Base-by-base conservation (phyloP, 2,329 filamentous ascomycete genomes). In the Beauveria asiatica region DNA sequence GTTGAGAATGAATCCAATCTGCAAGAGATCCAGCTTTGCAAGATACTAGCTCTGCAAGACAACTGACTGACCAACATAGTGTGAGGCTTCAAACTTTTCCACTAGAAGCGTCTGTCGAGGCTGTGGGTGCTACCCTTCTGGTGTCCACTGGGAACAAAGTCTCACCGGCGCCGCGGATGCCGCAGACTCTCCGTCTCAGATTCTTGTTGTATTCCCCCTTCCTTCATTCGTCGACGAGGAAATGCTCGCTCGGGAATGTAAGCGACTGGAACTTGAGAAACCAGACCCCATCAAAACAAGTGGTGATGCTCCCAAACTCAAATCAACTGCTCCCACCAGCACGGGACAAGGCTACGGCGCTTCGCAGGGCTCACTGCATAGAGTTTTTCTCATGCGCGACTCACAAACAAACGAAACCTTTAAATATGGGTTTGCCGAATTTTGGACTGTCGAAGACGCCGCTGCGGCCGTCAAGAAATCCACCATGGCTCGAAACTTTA, bases 401-500 rank as follows among this genome's bases (percentile, higher is more conserved):
- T 81, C 85, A 49, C 80, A 78, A 62, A 87, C 80, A 4, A 82
- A 90, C 59, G 86, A 89, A 62, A 90, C 87, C 56, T 89, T 89
- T 80, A 83, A 86, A 65, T 95, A 90, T 67, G 90, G 90, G 0
- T 95, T 95, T 72, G 90, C 86, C 1, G 90, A 95, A 71, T 95
- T 92, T 69, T 86, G 84, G 66, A 88, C 84, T 0, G 77, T 90
- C 19, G 84, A 88, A 70, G 89, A 94, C 70, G 89, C 90, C 2
- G 81, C 86, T 70, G 87, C 85, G 23, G 90, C 90, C 4, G 75
- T 92, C 68, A 79, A 81, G 23, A 90, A 90, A 65, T 87, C 88
- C 66, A 83, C 84, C 44, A 86, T 85, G 39, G 84, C 86, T 30
- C 83, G 89, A 11, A 87, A 85, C 54, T 93, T 93, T 67, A 91